phyloP scores from a whole-genome alignment of 2,329 filamentous ascomycete genomes.

The Cryphonectria radicalis region DNA sequence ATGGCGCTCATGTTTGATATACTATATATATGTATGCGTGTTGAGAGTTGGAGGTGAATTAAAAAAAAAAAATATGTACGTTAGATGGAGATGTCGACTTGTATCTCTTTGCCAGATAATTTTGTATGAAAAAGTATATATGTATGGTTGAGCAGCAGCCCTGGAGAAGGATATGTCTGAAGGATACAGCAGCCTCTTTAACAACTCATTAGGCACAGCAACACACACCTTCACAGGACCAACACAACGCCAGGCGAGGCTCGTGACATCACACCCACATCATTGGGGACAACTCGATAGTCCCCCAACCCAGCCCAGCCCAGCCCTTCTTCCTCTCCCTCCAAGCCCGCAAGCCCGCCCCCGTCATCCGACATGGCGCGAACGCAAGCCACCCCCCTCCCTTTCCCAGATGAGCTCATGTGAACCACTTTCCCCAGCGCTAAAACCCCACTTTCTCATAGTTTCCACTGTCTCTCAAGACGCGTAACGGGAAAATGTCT shows the following conservation, averaged over 20 bases:
- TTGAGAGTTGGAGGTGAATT: background rate
- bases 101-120: background rate
- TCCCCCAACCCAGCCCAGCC: background rate
- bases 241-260: background rate
- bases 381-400: background rate
- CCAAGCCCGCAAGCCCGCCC: background rate
- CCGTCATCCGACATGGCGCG: too few relatives aligned
- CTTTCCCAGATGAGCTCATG: slow-evolving; percentile 11
- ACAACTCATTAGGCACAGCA: background rate
- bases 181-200: background rate
- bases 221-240: background rate
- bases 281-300: background rate
- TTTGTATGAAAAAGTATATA: background rate
- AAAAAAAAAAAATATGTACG: too few relatives aligned
- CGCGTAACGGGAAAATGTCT: background rate
- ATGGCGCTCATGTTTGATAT: slow-evolving; percentile 17
- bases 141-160: background rate
- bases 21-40: background rate
- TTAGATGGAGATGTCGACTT: too few relatives aligned
- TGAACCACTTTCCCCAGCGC: slow-evolving; percentile 15
- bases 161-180: background rate
- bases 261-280: background rate
- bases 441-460: background rate
- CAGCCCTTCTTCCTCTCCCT: background rate
- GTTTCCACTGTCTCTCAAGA: background rate